Evolutionary conservation across 2,329 filamentous ascomycete species (phyloP).

Genomic region (Cladophialophora immunda): DNA sequence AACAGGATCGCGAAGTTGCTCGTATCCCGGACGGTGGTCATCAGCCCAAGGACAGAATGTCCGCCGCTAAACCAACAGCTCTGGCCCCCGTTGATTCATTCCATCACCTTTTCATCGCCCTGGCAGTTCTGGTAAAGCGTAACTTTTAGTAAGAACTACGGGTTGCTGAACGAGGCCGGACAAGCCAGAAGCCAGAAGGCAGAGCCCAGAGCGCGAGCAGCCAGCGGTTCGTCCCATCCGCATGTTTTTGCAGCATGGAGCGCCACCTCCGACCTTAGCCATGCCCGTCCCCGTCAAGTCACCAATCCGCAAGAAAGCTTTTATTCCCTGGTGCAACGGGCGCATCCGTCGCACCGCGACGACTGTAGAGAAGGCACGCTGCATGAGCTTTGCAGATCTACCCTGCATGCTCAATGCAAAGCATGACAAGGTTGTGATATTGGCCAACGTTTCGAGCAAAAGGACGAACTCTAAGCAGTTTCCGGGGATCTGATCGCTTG

Average conservation of each 20-base stretch:
- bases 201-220: conserved; percentile 22
- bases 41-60: conserved; percentile 5
- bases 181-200: conserved; percentile 21
- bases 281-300: not conserved
- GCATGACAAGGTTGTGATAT: conserved; percentile 14
- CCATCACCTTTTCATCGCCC: not conserved
- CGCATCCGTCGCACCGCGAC: not conserved
- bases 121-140: conserved; percentile 12
- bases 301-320: not conserved
- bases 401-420: conserved; percentile 19
- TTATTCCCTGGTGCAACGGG: not conserved
- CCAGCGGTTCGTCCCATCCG: conserved; percentile 35
- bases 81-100: not conserved
- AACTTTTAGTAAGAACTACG: not conserved
- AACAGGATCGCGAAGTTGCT: conserved; percentile 8
- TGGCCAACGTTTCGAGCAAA: conserved; percentile 15
- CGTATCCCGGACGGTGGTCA: conserved; percentile 1
- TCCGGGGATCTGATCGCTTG: conserved; percentile 6
- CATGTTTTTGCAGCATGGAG: conserved; percentile 4
- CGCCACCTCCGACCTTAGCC: not conserved
- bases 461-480: conserved; percentile 22
- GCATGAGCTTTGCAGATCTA: conserved; percentile 17
- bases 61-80: conserved; percentile 18
- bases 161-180: conserved; percentile 6
- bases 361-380: conserved; percentile 9